Conservation (phyloP, 257 asterid species). For the Penstemon davidsonii region DNA sequence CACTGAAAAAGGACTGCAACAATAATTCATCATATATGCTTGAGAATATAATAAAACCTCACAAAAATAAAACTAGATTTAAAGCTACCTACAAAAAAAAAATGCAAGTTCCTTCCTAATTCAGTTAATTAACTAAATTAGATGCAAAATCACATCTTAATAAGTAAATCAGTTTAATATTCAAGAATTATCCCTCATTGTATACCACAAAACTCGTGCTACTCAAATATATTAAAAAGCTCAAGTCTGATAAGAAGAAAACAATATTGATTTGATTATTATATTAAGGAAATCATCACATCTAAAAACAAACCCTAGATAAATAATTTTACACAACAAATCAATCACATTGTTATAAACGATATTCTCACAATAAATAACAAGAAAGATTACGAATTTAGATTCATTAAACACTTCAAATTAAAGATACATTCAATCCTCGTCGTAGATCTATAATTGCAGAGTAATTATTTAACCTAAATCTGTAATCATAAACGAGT, state of each 20-base stretch:
- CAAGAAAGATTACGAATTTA: too few relatives aligned
- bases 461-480: too few relatives aligned
- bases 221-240: background rate
- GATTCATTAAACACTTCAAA: too few relatives aligned
- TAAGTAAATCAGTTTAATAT: too few relatives aligned
- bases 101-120: background rate
- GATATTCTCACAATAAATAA: too few relatives aligned
- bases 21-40: constrained; percentile 9
- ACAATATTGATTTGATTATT: background rate
- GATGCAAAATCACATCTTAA: too few relatives aligned
- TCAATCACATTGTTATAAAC: too few relatives aligned
- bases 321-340: background rate
- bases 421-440: too few relatives aligned
- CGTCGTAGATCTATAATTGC: too few relatives aligned
- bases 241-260: background rate
- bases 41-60: background rate
- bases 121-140: too few relatives aligned
- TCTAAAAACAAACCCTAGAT: background rate
- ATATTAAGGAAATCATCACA: background rate
- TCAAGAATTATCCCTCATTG: too few relatives aligned
- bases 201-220: background rate
- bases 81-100: background rate
- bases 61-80: background rate
- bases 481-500: too few relatives aligned
- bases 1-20: constrained; percentile 30